Evolutionary conservation across 345 rosid genomes (phyloP).

Genomic region (Pistacia atlantica): DNA sequence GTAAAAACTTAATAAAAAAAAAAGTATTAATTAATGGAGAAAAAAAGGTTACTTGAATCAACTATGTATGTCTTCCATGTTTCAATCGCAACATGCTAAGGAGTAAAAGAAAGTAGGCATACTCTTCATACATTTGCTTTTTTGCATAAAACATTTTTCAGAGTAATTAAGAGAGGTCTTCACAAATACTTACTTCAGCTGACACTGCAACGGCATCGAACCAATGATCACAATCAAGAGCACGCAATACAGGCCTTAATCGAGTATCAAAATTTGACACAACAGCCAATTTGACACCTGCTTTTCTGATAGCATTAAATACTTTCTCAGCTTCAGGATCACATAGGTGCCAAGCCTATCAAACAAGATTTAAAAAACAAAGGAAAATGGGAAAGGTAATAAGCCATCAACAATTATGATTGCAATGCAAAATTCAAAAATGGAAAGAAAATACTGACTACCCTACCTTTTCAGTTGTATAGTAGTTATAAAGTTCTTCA

Average conservation of each 20-base stretch:
- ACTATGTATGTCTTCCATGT: not conserved
- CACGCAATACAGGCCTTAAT: constrained; percentile 76
- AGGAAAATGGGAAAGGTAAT: constrained; percentile 1
- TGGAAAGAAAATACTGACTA: not conserved
- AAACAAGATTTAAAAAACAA: constrained; percentile 2
- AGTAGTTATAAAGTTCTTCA: constrained; percentile 88
- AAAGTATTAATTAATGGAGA: not conserved
- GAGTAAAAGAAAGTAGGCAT: not conserved
- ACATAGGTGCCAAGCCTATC: constrained; percentile 95
- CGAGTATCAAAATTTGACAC: constrained; percentile 98
- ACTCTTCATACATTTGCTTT: not conserved
- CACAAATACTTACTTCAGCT: constrained; percentile 70
- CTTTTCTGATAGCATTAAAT: constrained; percentile 72
- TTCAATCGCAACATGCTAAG: not conserved
- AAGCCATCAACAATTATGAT: not conserved
- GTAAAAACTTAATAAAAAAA: not conserved
- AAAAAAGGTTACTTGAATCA: not conserved
- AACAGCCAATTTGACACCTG: constrained; percentile 84
- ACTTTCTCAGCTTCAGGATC: constrained; percentile 92
- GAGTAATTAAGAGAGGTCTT: constrained; percentile 11
- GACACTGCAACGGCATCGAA: constrained; percentile 97
- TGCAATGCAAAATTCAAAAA: not conserved
- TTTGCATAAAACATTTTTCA: not conserved
- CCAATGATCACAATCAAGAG: constrained; percentile 88
- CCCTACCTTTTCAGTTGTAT: constrained; percentile 75